Evolutionary conservation across 202 grass and related monocot species (phyloP).

Genomic region (Panicum virgatum): DNA sequence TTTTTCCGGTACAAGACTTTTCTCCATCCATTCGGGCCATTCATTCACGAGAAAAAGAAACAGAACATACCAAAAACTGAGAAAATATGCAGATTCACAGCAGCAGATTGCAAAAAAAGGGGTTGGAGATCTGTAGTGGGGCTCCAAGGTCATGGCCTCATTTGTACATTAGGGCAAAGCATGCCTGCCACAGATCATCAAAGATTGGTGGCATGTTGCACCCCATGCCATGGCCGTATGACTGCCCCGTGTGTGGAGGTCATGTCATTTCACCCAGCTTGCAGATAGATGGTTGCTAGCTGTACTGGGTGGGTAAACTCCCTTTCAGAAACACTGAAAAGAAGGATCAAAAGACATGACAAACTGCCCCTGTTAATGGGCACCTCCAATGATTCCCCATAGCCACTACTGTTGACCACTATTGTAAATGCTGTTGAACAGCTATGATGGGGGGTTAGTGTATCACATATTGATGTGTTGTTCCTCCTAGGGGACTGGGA

Average conservation of each 20-base stretch:
- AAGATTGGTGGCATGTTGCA: slow-evolving; percentile 16
- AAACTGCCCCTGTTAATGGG: slow-evolving; percentile 36
- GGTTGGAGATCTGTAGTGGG: slow-evolving; percentile 38
- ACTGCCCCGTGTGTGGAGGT: slow-evolving; percentile 25
- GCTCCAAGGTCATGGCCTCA: slow-evolving; percentile 43
- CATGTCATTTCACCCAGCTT: slow-evolving; percentile 36
- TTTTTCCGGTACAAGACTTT: slow-evolving; percentile 17
- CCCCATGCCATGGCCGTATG: slow-evolving; percentile 10
- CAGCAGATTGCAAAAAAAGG: too few relatives aligned
- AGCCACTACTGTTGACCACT: slow-evolving; percentile 45
- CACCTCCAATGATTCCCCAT: slow-evolving; percentile 44
- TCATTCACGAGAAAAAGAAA: not conserved
- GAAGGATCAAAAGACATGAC: slow-evolving; percentile 47
- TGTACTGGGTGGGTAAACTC: slow-evolving; percentile 16
- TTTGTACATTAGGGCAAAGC: slow-evolving; percentile 40
- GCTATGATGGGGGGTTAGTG: slow-evolving; percentile 17
- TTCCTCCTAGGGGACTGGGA: slow-evolving; percentile 26
- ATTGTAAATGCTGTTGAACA: slow-evolving; percentile 17
- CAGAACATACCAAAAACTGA: not conserved
- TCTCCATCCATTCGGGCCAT: not conserved
- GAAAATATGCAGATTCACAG: slow-evolving; percentile 11
- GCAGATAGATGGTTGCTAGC: slow-evolving; percentile 17
- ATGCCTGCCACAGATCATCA: slow-evolving; percentile 47
- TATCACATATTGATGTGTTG: not conserved
- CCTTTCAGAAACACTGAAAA: slow-evolving; percentile 55